These are phyloP conservation scores for Phaeosphaeriaceae sp. DNA, from an alignment of 2,329 filamentous ascomycete genomes.

Conservation along the genomic window DNA sequence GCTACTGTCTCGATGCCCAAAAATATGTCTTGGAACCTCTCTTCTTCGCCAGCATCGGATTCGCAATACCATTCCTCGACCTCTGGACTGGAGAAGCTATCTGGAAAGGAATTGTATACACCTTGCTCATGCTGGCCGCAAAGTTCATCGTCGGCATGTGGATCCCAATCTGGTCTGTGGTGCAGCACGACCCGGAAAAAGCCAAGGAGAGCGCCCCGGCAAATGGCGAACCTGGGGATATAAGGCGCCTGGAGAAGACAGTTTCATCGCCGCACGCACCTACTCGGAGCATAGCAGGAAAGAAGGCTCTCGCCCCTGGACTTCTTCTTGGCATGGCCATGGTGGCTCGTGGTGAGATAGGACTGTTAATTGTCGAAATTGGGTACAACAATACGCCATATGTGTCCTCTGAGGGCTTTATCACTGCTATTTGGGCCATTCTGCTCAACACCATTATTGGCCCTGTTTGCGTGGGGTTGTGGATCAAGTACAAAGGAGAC, in stretches of 20 bases:
- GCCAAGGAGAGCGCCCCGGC: conserved; percentile 3
- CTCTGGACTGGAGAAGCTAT: conserved; percentile 38
- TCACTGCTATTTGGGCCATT: conserved; percentile 36
- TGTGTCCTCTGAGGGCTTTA: conserved; percentile 28
- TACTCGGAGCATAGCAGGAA: conserved; percentile 11
- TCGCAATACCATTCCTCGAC: conserved; percentile 38
- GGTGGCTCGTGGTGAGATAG: conserved; percentile 40
- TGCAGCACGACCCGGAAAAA: conserved; percentile 14
- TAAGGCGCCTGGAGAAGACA: background rate
- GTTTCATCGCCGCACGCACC: conserved; percentile 10
- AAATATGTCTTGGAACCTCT: conserved; percentile 41
- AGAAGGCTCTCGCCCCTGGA: conserved; percentile 10
- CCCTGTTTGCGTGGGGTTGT: conserved; percentile 28
- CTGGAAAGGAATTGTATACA: conserved; percentile 38
- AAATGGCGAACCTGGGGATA: conserved; percentile 2
- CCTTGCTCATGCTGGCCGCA: conserved; percentile 31
- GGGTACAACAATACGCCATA: conserved; percentile 38
- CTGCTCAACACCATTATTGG: conserved; percentile 33
- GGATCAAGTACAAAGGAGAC: conserved; percentile 29
- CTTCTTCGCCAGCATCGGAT: conserved; percentile 42
- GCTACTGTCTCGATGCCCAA: conserved; percentile 58
- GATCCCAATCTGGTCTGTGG: conserved; percentile 15
- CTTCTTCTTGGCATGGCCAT: conserved; percentile 32
- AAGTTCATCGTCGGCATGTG: conserved; percentile 21
- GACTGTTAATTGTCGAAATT: conserved; percentile 37